Conservation (phyloP, 176 grass and related monocot genomes). For the Neostapfia colusana region DNA sequence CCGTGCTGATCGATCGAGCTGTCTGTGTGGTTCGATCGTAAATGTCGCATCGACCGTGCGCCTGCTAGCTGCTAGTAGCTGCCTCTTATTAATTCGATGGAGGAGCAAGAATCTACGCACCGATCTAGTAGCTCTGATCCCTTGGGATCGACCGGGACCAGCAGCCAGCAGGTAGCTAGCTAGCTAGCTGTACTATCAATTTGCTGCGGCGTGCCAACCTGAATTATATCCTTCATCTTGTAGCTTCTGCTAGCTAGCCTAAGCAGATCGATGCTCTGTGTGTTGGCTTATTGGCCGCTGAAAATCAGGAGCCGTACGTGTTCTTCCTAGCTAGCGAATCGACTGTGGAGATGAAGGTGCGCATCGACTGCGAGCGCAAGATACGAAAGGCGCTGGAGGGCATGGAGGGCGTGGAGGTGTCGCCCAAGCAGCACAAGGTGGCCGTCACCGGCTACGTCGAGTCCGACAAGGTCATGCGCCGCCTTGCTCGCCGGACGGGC, state of each 20-base stretch:
- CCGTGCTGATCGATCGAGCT: background rate
- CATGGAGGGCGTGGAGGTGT: conserved; percentile 25
- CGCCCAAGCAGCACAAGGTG: conserved; percentile 49
- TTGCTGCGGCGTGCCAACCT: no score
- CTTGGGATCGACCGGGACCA: no score
- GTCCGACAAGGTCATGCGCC: conserved; percentile 43
- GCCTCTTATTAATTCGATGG: background rate
- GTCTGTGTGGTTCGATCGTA: background rate
- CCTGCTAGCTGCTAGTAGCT: background rate
- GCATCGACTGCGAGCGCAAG: conserved; percentile 38
- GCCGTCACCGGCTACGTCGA: conserved; percentile 61
- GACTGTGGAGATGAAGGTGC: conserved; percentile 40
- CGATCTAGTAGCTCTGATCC: background rate
- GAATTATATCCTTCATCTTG: no score
- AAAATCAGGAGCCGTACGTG: no score
- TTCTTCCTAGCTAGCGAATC: no score
- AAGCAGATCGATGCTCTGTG: no score
- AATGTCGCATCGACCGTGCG: background rate
- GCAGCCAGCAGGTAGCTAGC: no score
- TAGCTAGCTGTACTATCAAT: no score
- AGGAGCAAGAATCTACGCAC: background rate
- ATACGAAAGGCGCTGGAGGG: conserved; percentile 10
- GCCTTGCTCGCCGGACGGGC: conserved; percentile 45
- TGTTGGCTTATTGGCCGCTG: no score
- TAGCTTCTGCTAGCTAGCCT: no score